phyloP scores from a whole-genome alignment of 805 yeast genomes.

The Candida sphagnicola region DNA sequence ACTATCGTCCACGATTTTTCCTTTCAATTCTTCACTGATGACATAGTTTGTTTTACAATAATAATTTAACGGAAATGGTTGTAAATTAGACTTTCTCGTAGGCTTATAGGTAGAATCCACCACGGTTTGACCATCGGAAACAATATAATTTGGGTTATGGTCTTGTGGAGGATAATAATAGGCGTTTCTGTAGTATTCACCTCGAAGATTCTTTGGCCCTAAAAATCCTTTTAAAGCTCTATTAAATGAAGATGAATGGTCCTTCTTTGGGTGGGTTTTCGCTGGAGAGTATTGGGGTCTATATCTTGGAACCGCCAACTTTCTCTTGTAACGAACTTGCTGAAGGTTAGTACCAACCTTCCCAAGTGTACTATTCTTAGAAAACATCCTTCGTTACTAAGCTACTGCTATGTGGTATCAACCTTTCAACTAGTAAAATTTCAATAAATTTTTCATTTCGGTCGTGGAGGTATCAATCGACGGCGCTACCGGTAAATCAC shows the following conservation, averaged over 20 bases:
- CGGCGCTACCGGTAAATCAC: conserved; percentile 1
- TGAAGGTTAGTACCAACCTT: conserved; percentile 8
- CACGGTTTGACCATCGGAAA: conserved; percentile 45
- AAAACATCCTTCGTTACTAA: neutral
- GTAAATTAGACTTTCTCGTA: conserved; percentile 30
- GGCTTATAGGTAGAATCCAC: conserved; percentile 7
- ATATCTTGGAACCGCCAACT: conserved; percentile 28
- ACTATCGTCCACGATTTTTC: conserved; percentile 54
- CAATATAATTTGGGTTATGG: conserved; percentile 70
- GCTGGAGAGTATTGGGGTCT: conserved; percentile 25
- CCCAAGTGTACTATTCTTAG: conserved; percentile 1
- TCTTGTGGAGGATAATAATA: conserved; percentile 64
- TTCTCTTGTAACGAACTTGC: conserved; percentile 24
- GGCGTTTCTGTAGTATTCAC: conserved; percentile 75
- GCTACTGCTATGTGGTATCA: too few relatives aligned
- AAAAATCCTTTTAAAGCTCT: conserved; percentile 67
- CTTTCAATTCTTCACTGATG: conserved; percentile 56
- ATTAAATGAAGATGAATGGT: conserved; percentile 50
- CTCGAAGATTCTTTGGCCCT: conserved; percentile 81
- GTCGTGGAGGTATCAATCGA: neutral
- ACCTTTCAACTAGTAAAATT: too few relatives aligned
- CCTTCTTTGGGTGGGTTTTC: conserved; percentile 30
- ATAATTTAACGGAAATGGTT: conserved; percentile 80
- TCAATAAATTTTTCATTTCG: neutral
- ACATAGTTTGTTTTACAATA: conserved; percentile 64